Evolutionary conservation across 805 yeast genomes (phyloP).

Genomic region (Saccharomycopsis fodiens): DNA sequence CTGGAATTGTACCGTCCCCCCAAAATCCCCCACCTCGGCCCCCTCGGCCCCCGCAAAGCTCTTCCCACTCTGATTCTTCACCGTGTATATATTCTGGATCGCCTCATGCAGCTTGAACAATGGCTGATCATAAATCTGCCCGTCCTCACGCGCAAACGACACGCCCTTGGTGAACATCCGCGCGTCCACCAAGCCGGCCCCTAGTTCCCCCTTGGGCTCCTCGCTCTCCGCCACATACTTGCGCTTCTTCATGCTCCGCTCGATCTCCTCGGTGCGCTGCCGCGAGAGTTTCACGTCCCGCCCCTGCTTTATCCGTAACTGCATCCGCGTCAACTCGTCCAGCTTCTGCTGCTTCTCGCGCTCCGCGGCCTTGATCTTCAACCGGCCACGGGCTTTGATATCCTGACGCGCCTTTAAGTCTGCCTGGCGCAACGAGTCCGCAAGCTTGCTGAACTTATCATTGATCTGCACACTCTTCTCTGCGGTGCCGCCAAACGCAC

Average conservation of each 20-base stretch:
- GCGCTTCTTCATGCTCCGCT: not conserved
- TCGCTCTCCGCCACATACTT: slow-evolving; percentile 1
- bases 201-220: slow-evolving; percentile 14
- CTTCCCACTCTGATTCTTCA: slow-evolving; percentile 22
- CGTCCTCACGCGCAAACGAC: slow-evolving; percentile 32
- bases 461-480: slow-evolving; percentile 33
- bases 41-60: not conserved
- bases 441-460: slow-evolving; percentile 52
- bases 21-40: not conserved
- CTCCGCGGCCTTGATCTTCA: slow-evolving; percentile 43
- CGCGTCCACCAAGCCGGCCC: slow-evolving; percentile 49
- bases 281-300: not conserved
- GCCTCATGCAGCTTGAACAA: slow-evolving; percentile 48
- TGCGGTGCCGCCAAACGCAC: slow-evolving; percentile 40
- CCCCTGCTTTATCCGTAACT: slow-evolving; percentile 30
- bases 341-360: slow-evolving; percentile 43
- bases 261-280: not conserved
- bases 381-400: slow-evolving; percentile 40
- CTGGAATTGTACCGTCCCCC: not conserved
- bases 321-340: slow-evolving; percentile 41
- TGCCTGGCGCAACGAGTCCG: slow-evolving; percentile 67
- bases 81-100: slow-evolving; percentile 41
- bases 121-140: slow-evolving; percentile 52
- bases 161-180: slow-evolving; percentile 45
- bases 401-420: slow-evolving; percentile 54